These are phyloP conservation scores for Achlya hypogyna DNA, from an alignment of 352 stramenopile genomes.

Conservation along the genomic window DNA sequence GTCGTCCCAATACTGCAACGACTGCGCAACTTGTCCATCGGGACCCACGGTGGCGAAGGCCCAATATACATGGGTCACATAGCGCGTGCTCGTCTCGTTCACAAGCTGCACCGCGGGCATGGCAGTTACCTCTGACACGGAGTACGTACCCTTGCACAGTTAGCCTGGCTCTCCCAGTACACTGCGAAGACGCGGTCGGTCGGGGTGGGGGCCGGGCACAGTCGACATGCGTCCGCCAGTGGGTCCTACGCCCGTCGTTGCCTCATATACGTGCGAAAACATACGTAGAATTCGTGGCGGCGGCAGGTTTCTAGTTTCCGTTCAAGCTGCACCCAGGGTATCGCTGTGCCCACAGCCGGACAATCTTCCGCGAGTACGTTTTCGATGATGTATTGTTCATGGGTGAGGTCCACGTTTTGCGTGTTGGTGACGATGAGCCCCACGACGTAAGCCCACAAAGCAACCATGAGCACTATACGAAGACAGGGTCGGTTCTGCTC, in stretches of 20 bases:
- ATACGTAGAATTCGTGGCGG: slow-evolving; percentile 15
- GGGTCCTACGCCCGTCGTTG: slow-evolving; percentile 1
- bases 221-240: not conserved
- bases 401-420: not conserved
- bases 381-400: slow-evolving; percentile 7
- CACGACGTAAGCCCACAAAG: not conserved
- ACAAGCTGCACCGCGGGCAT: slow-evolving; percentile 5
- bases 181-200: slow-evolving; percentile 9
- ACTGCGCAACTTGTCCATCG: not conserved
- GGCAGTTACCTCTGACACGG: too few species aligned
- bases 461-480: not conserved
- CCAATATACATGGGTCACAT: slow-evolving; percentile 14
- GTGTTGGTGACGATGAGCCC: not conserved
- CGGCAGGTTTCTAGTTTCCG: slow-evolving; percentile 7
- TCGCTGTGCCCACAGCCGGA: not conserved
- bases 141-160: slow-evolving; percentile 6
- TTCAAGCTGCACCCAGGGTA: slow-evolving; percentile 3
- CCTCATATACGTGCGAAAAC: not conserved
- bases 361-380: not conserved
- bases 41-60: not conserved
- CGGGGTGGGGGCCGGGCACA: not conserved
- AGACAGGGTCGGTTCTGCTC: too few species aligned
- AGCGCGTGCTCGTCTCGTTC: not conserved
- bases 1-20: slow-evolving; percentile 14
- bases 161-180: slow-evolving; percentile 9